These are phyloP conservation scores for Malania oleifera DNA, from an alignment of 164 flowering plant genomes.

Conservation along the genomic window DNA sequence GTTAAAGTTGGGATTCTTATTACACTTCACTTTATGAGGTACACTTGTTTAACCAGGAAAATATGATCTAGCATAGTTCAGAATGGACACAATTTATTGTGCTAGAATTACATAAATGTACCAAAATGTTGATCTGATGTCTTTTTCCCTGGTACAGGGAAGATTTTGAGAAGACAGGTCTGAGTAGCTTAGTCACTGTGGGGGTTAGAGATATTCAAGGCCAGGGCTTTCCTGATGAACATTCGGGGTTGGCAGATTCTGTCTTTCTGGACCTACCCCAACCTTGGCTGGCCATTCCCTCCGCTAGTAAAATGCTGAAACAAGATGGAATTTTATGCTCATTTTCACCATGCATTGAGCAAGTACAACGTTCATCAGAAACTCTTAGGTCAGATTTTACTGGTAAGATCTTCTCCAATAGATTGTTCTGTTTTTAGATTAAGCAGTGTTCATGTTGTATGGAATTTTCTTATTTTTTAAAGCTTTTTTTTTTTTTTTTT, in stretches of 20 bases:
- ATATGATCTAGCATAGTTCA: too few species aligned
- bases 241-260: slow-evolving; percentile 61
- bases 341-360: slow-evolving; percentile 97
- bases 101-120: not conserved
- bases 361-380: slow-evolving; percentile 91
- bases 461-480: too few species aligned
- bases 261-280: slow-evolving; percentile 93
- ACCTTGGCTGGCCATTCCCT: slow-evolving; percentile 96
- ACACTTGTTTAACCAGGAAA: too few species aligned
- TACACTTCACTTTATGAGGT: too few species aligned
- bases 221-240: slow-evolving; percentile 82
- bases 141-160: slow-evolving; percentile 39
- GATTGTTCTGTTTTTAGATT: not conserved
- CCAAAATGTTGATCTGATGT: not conserved
- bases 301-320: slow-evolving; percentile 84
- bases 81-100: not conserved
- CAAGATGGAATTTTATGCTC: slow-evolving; percentile 85
- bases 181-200: slow-evolving; percentile 69
- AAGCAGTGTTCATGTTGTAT: too few species aligned
- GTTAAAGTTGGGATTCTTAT: too few species aligned
- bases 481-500: not conserved
- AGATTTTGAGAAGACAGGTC: slow-evolving; percentile 83
- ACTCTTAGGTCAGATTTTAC: slow-evolving; percentile 61
- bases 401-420: slow-evolving; percentile 33
- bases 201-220: slow-evolving; percentile 95